A percentile compares a stretch with the other conserved stretches of the same genome.
Conservation (phyloP, 345 rosid species). For the Eucalyptus curtisii region DNA sequence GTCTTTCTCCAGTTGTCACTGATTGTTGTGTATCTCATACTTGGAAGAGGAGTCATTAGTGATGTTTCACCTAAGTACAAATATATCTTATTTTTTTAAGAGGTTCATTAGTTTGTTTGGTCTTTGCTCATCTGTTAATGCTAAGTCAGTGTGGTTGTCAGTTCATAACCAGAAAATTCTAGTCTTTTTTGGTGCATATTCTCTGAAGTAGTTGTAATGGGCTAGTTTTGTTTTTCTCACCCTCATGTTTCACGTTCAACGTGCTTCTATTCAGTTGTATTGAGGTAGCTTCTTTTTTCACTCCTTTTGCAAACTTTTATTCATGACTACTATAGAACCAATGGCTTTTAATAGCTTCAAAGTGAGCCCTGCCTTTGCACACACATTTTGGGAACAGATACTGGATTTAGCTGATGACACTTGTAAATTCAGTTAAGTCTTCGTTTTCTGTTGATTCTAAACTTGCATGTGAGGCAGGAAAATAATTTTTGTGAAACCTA, state of each 20-base stretch:
- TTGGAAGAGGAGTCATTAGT: background rate
- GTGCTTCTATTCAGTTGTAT: background rate
- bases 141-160: background rate
- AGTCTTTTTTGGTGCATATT: background rate
- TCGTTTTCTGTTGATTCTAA: background rate
- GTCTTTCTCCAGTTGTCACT: background rate
- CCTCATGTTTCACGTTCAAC: background rate
- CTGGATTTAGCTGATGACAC: background rate
- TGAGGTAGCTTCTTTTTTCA: background rate
- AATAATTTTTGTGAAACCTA: background rate
- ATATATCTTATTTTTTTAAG: background rate
- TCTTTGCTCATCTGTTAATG: background rate
- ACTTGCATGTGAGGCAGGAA: background rate
- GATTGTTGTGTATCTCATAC: background rate
- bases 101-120: background rate
- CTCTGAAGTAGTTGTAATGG: background rate
- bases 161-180: background rate
- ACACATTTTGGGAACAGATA: background rate
- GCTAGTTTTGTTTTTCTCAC: background rate
- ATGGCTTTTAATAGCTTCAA: background rate
- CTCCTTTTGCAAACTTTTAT: background rate
- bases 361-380: background rate
- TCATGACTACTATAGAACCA: background rate
- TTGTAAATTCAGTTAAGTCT: background rate
- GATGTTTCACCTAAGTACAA: background rate